phyloP scores from a whole-genome alignment of 805 yeast genomes.

The Scheffersomyces lignosus region DNA sequence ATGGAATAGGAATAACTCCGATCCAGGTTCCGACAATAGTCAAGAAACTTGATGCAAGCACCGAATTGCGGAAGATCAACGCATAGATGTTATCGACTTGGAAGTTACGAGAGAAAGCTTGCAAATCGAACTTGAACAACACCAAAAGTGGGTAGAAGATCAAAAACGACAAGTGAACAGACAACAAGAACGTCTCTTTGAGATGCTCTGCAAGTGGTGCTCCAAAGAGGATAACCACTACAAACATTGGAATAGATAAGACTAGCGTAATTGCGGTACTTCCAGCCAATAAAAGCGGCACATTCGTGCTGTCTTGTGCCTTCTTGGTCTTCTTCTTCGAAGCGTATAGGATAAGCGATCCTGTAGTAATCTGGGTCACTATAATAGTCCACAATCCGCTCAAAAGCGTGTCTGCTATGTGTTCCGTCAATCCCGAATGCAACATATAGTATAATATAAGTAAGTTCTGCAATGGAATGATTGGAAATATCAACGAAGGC shows the following conservation, averaged over 20 bases:
- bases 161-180: conserved; percentile 62
- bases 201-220: conserved; percentile 66
- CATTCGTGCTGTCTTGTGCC: conserved; percentile 6
- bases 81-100: conserved; percentile 27
- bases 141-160: conserved; percentile 65
- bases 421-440: conserved; percentile 25
- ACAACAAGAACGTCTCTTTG: conserved; percentile 56
- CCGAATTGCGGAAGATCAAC: conserved; percentile 24
- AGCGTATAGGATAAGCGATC: conserved; percentile 4
- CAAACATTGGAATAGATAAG: conserved; percentile 39
- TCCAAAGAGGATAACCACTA: conserved; percentile 63
- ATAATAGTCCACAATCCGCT: conserved; percentile 26
- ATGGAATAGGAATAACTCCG: conserved; percentile 90
- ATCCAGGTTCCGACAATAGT: conserved; percentile 75
- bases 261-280: conserved; percentile 30
- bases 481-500: conserved; percentile 4
- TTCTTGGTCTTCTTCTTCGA: conserved; percentile 1
- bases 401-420: conserved; percentile 21
- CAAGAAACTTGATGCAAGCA: conserved; percentile 26
- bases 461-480: conserved; percentile 32
- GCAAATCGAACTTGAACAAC: conserved; percentile 51
- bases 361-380: conserved; percentile 19
- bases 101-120: conserved; percentile 26
- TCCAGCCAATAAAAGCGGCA: conserved; percentile 15
- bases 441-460: conserved; percentile 29